A percentile compares a stretch with the other conserved stretches of the same genome.
Conservation (phyloP, 1,284 basidiomycete species). For the Marasmius fiardii region DNA sequence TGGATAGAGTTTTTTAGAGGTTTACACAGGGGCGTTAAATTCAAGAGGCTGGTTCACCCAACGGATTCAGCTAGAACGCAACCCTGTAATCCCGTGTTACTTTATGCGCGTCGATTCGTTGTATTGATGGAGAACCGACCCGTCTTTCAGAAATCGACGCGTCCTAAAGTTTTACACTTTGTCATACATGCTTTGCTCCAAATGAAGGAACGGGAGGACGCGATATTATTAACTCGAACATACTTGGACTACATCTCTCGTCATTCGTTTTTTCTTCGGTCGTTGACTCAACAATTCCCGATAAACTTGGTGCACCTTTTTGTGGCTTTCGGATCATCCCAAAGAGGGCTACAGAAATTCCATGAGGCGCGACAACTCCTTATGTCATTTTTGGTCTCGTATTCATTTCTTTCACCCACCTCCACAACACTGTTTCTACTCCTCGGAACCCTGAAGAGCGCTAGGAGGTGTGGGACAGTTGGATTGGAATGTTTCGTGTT, state of each 20-base stretch:
- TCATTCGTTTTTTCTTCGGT: constrained; percentile 31
- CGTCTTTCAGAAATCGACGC: neutral
- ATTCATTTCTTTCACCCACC: constrained; percentile 50
- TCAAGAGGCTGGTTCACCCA: neutral
- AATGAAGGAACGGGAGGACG: constrained; percentile 22
- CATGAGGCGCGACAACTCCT: constrained; percentile 36
- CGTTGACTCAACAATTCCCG: constrained; percentile 22
- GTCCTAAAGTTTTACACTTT: constrained; percentile 5
- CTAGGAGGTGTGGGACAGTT: constrained; percentile 47
- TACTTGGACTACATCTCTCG: constrained; percentile 37
- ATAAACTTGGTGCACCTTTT: constrained; percentile 47
- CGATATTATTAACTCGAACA: constrained; percentile 35
- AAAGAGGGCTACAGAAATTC: constrained; percentile 34
- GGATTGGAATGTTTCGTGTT: constrained; percentile 40
- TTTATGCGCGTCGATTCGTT: constrained; percentile 10
- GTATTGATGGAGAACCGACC: constrained; percentile 11
- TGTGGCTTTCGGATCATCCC: constrained; percentile 29
- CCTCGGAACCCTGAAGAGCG: constrained; percentile 45
- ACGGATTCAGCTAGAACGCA: neutral
- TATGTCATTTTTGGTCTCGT: constrained; percentile 39
- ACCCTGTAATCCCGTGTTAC: constrained; percentile 1
- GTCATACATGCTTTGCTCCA: constrained; percentile 9
- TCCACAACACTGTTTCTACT: constrained; percentile 62
- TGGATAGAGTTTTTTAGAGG: constrained; percentile 53
- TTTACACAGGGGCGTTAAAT: constrained; percentile 27